Evolutionary conservation across 2,329 filamentous ascomycete genomes (phyloP), one percentile per base, ranked within the genome.

Genomic region (Aspergillus fructus): DNA sequence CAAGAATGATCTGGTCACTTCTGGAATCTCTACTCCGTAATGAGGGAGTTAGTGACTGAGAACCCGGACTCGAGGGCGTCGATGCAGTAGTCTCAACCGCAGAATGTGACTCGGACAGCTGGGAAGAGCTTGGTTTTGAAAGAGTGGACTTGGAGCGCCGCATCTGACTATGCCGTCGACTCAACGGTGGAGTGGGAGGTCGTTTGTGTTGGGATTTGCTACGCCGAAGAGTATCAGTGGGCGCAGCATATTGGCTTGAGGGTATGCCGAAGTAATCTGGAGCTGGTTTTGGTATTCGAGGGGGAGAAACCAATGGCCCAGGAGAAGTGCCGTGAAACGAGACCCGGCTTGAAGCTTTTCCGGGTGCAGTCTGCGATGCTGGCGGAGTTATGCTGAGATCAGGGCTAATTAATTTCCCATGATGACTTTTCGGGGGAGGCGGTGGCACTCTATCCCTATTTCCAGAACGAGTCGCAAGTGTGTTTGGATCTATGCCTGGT

Each of bases 321-420:
- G 67, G 61, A 9, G 64, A 61, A 27, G 63, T 62, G 13, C 59
- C 60, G 58, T 71, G 66, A 39, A 64, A 66, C 11, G 68, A 69
- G 21, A 64, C 57, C 23, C 66, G 65, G 23, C 66, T 66, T 47
- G 67, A 61, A 52, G 71, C 62, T 57, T 62, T 65, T 49, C 62
- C 59, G 4, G 67, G 63, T 46, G 56, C 64, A 49, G 63, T 64
- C 58, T 51, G 69, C 30, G 61, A 62, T 21, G 63, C 47, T 59
- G 66, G 55, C 60, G 68, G 46, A 49, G 68, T 17, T 4, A 66
- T 61, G 17, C 71, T 61, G 30, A 74, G 63, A 62, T 71, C 69
- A 56, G 54, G 71, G 62, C 81, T 85, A 62, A 93, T 89, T 17
- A 87, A 81, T 72, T 89, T 93, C 4, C 91, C 91, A 74, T 93